These are phyloP conservation scores for Dactylorhiza incarnata DNA, from an alignment of 106 monocot species.

Conservation along the genomic window DNA sequence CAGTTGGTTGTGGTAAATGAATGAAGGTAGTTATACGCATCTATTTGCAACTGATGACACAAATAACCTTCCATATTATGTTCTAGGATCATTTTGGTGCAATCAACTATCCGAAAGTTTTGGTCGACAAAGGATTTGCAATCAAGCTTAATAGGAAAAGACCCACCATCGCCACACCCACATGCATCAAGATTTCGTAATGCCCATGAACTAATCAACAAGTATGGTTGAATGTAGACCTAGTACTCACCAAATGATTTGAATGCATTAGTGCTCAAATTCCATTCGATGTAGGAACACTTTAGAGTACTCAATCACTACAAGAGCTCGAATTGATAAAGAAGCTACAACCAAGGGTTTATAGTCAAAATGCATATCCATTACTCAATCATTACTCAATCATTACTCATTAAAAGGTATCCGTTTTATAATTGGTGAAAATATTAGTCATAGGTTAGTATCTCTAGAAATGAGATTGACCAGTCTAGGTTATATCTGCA, in stretches of 20 bases:
- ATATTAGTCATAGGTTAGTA: too few species aligned
- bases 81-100: background rate
- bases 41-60: background rate
- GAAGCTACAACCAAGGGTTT: too few species aligned
- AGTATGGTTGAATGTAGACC: background rate
- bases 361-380: too few species aligned
- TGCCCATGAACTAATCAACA: background rate
- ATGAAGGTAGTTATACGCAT: background rate
- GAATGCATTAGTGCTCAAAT: too few species aligned
- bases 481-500: too few species aligned
- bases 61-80: background rate
- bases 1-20: background rate
- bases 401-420: too few species aligned
- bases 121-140: background rate
- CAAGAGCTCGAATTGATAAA: too few species aligned
- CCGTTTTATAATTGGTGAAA: too few species aligned
- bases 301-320: too few species aligned
- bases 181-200: background rate
- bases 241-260: background rate
- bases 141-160: background rate
- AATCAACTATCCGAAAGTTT: background rate
- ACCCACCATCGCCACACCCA: background rate
- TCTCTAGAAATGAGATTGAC: too few species aligned
- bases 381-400: too few species aligned
- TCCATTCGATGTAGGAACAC: too few species aligned